A percentile compares a stretch with the other conserved stretches of the same genome.
Evolutionary conservation across 2,329 filamentous ascomycete species (phyloP).

Genomic region (Arthrobotrys iridis): DNA sequence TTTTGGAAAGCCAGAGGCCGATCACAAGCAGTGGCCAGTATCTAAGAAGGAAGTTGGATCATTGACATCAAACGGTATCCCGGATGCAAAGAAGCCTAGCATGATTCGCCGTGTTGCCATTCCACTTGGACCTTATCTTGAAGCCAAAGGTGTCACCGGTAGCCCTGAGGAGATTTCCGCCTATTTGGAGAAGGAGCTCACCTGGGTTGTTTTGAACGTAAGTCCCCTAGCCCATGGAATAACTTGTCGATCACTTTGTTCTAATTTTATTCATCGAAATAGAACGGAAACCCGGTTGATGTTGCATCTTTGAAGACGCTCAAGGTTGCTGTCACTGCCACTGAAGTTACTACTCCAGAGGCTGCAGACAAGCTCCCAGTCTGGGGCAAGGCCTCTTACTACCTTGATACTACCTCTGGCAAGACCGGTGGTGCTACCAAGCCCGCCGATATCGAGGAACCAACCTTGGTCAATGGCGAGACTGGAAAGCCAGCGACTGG

Average conservation of each 20-base stretch:
- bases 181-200: background rate
- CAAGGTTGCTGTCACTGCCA: conserved; percentile 8
- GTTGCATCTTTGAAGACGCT: background rate
- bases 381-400: too few species aligned
- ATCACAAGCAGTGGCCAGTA: background rate
- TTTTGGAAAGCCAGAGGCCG: background rate
- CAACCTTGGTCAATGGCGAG: too few species aligned
- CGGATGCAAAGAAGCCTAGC: background rate
- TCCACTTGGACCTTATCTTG: background rate
- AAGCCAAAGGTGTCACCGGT: background rate
- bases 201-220: conserved; percentile 6
- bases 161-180: background rate
- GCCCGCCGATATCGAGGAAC: too few species aligned
- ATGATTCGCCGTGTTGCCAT: background rate
- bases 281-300: background rate
- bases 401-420: too few species aligned
- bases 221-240: background rate
- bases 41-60: background rate
- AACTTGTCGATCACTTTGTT: background rate
- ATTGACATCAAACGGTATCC: background rate
- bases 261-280: background rate
- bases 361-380: too few species aligned
- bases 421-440: too few species aligned
- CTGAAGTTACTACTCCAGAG: too few species aligned
- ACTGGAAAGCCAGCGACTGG: too few species aligned